Evolutionary conservation across 2,329 filamentous ascomycete species (phyloP), one percentile per base, ranked within the genome.

Genomic region (Cercospora canescens): DNA sequence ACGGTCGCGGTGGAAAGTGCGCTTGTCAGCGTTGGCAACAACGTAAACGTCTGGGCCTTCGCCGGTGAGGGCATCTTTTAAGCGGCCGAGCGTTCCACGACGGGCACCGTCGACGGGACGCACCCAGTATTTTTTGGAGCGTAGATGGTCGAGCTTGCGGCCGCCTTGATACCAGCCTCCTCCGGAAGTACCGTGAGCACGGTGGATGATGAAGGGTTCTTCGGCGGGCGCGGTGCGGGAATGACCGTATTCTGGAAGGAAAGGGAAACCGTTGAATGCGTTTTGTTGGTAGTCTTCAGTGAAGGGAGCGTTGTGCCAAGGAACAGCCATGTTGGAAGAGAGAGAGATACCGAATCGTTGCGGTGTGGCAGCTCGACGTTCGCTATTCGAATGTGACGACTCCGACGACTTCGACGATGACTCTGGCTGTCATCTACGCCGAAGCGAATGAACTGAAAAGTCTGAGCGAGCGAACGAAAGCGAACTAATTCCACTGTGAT

Each of bases 1-100:
- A 58, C 78, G 73, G 62, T 81, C 78, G 45, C 74, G 66, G 68
- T 78, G 75, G 62, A 79, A 73, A 34, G 79, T 79, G 26, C 72
- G 71, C 63, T 73, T 77, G 61, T 79, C 76, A 28, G 77, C 78
- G 58, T 73, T 77, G 45, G 77, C 76, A 2, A 78, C 73, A n/a
- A 83, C 71, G 67, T 80, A 81, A 39, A 84, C 80, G 62, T 84
- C 82, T 1, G 82, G 79, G 3, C 82, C 82, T 65, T 79, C 75
- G 59, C 76, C 74, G 2, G 71, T 73, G 26, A 82, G 39, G 18
- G 80, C 76, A 61, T 84, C 82, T 67, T 80, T 82, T 62, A 80
- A 68, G 16, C 82, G 74, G 9, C 81, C 80, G 66, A 74, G 72
- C 2, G 68, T 73, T 0, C 76, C 76, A 1, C 73, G 71, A 18